Conservation (phyloP, 2,329 filamentous ascomycete species). For the Onygenales sp. region DNA sequence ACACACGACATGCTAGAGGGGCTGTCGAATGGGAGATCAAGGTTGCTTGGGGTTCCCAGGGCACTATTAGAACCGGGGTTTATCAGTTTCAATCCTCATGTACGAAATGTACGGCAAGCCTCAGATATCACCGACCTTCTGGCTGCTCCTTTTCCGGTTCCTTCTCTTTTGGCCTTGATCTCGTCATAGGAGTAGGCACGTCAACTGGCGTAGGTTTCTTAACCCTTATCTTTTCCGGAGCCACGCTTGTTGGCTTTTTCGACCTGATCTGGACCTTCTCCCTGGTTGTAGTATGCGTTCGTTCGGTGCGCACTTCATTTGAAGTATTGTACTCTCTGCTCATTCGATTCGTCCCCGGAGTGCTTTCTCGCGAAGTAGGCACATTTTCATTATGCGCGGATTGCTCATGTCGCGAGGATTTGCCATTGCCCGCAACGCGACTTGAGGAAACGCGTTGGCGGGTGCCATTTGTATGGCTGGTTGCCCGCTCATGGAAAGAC, state of each 20-base stretch:
- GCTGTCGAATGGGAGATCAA: constrained; percentile 60
- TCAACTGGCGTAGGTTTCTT: constrained; percentile 19
- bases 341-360: constrained; percentile 13
- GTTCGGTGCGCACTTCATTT: constrained; percentile 32
- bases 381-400: constrained; percentile 12
- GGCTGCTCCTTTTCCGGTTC: constrained; percentile 21
- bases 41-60: constrained; percentile 73
- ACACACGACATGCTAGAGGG: constrained; percentile 62
- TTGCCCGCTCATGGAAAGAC: constrained; percentile 31
- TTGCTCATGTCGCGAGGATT: constrained; percentile 9
- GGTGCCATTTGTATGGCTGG: constrained; percentile 27
- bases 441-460: constrained; percentile 32
- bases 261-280: constrained; percentile 53
- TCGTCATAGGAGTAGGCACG: constrained; percentile 16
- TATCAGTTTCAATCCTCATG: constrained; percentile 5
- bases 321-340: constrained; percentile 26
- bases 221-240: constrained; percentile 21
- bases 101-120: constrained; percentile 5
- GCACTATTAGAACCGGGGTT: constrained; percentile 19
- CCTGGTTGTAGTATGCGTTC: constrained; percentile 47
- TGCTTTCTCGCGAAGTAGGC: constrained; percentile 8
- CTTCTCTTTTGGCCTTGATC: constrained; percentile 13
- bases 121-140: constrained; percentile 19
- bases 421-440: constrained; percentile 24
- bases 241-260: constrained; percentile 45